Conservation (phyloP, 176 grass and related monocot species). For the Aegilops sharonensis region DNA sequence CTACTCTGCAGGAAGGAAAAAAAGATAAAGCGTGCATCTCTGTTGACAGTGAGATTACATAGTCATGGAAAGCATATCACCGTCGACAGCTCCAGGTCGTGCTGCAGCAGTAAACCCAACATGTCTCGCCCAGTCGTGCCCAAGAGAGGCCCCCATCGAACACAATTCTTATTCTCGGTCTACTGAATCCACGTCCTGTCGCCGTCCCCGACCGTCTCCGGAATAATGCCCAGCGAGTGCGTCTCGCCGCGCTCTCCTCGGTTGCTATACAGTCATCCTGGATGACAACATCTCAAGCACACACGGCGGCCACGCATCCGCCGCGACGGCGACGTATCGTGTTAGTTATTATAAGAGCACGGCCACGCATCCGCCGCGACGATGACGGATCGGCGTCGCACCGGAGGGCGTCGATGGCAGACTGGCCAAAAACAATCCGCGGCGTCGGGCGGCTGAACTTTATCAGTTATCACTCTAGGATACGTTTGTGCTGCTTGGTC, state of each 20-base stretch:
- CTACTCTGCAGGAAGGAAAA: no score
- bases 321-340: no score
- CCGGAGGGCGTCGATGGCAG: background rate
- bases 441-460: background rate
- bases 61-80: no score
- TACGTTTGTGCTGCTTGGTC: no score
- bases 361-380: conserved; percentile 3
- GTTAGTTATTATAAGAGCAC: no score
- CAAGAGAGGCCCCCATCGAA: conserved; percentile 9
- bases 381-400: background rate
- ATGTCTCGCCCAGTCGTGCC: background rate
- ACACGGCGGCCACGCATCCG: no score
- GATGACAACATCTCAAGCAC: no score
- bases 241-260: background rate
- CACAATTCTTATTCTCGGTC: background rate
- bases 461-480: background rate
- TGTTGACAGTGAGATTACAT: no score
- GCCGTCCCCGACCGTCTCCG: background rate
- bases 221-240: background rate
- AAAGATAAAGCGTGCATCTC: no score
- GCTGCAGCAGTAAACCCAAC: conserved; percentile 27
- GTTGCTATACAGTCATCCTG: background rate
- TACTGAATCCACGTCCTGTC: conserved; percentile 32
- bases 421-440: background rate
- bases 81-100: background rate